Base-by-base conservation (phyloP, 345 rosid genomes). In the Gossypium australe region DNA sequence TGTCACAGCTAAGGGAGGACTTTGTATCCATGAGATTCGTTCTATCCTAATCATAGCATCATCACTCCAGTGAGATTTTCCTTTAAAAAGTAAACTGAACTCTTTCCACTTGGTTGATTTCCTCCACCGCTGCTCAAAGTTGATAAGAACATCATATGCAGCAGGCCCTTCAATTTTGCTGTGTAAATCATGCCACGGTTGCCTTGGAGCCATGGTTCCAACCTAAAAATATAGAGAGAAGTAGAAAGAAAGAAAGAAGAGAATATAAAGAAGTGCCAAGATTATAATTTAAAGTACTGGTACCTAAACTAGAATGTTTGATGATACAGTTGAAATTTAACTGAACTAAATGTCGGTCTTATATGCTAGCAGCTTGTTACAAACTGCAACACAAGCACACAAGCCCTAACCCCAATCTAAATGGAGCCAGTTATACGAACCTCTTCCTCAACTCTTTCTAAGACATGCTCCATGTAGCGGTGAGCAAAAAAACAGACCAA, bases 111-210 rank as follows among this genome's bases (percentile, higher is more conserved):
- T 85, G 61, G 97, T 89, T 77, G 97, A 88, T 82, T 86, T 91
- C 78, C 86, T 90, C 98, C 98, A 92, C 29, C 97, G 89, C 78
- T 94, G 98, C 87, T 94, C 98, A 80, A 94, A 94, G 89, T 94
- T 94, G 70, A 87, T 91, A 78, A 94, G 97, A 73, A 90, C 90
- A 74, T 94, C 98, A 84, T 92, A 94, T 57, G 94, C 98, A 52
- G 98, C 98, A 75, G 97, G 94, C 44, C 98, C 98, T 11, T 94
- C 98, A 59, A 94, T 82, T 82, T 79, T 86, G 84, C 94, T 88
- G 78, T 94, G 98, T 85, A 89, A 82, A 78, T 94, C 98, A 72
- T 94, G 98, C 98, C 98, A 92, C 34, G 98, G 97, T 78, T 94
- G 92, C 81, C 98, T 91, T 67, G 97, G 97, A 60, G 95, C 97